Base-by-base conservation (phyloP, 495 filamentous ascomycete genomes). In the Achaetomiella virescens region DNA sequence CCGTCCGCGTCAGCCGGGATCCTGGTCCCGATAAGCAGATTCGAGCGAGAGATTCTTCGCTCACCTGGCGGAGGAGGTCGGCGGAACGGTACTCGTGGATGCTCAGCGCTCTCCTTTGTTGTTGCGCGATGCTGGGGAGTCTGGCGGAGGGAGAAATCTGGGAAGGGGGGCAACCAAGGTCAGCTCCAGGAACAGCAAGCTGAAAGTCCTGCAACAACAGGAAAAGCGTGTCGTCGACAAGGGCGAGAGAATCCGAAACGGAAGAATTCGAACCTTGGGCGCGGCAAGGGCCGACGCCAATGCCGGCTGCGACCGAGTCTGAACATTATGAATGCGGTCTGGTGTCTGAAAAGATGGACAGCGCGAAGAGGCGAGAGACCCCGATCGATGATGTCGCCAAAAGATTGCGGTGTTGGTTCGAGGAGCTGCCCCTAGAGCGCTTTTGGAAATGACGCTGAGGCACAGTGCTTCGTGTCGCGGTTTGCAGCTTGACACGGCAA, bases 41-140 rank as follows among this genome's bases (percentile, higher is more conserved):
- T 40, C 8, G 47, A 20, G 22, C 17, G 50, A 40, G 55, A 44
- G 31, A 24, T 54, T 10, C 46, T 24, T 55, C 33, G 53, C 67
- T 68, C 57, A 96, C 91, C 74, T 82, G 77, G 75, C 88, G 85
- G 63, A 98, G 80, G 50, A 98, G 84, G 59, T 88, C 84, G 61
- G 90, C 89, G 47, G 93, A 96, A 66, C 91, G 84, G 78, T 96
- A 97, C 76, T 98, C 93, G 78, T 98, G 93, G 62, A 97, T 95
- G 59, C 89, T 91, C 61, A 98, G 83, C 61, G 86, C 85, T 71
- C 93, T 84, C 77, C 84, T 57, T 65, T 69, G 85, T 73, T 96
- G 92, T 68, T 77, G 76, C 42, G 73, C 69, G 45, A 75, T 37
- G 55, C 71, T 68, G 48, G 71, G 68, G 57, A 75, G 65, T 70